A percentile compares a stretch with the other conserved stretches of the same genome.
phyloP scores from a whole-genome alignment of 768 basidiomycete species.

The Leccinellum rugosiceps region DNA sequence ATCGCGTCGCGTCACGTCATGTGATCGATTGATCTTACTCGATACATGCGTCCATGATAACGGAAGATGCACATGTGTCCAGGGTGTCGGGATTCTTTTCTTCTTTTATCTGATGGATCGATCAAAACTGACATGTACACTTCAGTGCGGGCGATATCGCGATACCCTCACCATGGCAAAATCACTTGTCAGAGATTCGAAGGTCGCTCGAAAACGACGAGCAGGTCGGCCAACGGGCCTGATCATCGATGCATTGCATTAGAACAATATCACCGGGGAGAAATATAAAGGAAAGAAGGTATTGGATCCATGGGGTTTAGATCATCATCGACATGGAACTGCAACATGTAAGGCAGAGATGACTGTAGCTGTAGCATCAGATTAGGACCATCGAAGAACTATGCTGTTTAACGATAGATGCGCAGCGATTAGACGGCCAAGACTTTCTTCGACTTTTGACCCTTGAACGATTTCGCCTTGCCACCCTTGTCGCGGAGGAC shows the following conservation, averaged over 20 bases:
- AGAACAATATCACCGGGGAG: background rate
- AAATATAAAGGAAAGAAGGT: background rate
- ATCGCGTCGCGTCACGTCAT: background rate
- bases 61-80: background rate
- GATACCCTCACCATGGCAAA: slow-evolving; percentile 31
- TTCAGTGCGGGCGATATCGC: slow-evolving; percentile 16
- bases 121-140: slow-evolving; percentile 2
- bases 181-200: slow-evolving; percentile 28
- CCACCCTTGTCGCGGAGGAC: slow-evolving; percentile 21
- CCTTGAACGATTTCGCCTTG: slow-evolving; percentile 1
- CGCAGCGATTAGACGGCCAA: slow-evolving; percentile 1
- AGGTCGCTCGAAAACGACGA: slow-evolving; percentile 30
- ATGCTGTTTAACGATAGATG: background rate
- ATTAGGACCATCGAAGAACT: slow-evolving; percentile 4
- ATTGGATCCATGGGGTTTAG: background rate
- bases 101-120: background rate
- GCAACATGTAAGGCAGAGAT: background rate
- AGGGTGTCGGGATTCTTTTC: background rate
- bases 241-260: slow-evolving; percentile 1
- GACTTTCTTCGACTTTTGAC: slow-evolving; percentile 6
- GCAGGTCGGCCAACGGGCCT: slow-evolving; percentile 11
- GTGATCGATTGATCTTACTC: background rate
- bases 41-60: background rate
- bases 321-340: background rate
- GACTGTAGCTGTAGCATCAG: slow-evolving; percentile 23